A percentile compares a stretch with the other conserved stretches of the same genome.
These are phyloP conservation scores for Pichia cactophila DNA, from an alignment of 1,139 yeast genomes.

Conservation along the genomic window DNA sequence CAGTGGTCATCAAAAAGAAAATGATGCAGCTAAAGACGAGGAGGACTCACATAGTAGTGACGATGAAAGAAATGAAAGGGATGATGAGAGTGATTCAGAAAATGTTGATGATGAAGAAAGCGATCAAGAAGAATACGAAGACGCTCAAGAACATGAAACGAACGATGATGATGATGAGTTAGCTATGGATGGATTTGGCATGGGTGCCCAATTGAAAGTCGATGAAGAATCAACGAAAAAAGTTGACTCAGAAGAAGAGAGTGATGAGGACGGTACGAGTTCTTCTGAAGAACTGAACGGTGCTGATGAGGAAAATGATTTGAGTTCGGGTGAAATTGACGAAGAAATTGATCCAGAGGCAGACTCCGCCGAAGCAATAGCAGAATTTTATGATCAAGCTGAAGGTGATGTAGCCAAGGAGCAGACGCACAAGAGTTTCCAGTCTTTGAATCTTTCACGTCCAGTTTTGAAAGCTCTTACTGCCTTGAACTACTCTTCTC, in stretches of 20 bases:
- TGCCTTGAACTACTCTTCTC: slow-evolving; percentile 71
- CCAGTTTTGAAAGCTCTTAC: slow-evolving; percentile 81
- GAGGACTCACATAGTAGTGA: slow-evolving; percentile 29
- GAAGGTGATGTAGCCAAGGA: slow-evolving; percentile 40
- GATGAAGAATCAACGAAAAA: slow-evolving; percentile 14
- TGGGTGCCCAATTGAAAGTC: slow-evolving; percentile 39
- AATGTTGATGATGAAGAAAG: slow-evolving; percentile 28
- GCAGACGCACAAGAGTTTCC: slow-evolving; percentile 56
- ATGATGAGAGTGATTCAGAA: slow-evolving; percentile 20
- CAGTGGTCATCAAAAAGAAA: slow-evolving; percentile 19
- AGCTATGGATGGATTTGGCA: slow-evolving; percentile 69
- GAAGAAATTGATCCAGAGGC: slow-evolving; percentile 32
- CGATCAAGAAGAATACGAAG: slow-evolving; percentile 14
- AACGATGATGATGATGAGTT: slow-evolving; percentile 41
- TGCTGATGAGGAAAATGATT: slow-evolving; percentile 46
- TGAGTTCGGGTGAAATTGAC: slow-evolving; percentile 28
- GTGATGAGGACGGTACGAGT: slow-evolving; percentile 28
- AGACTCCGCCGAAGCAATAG: slow-evolving; percentile 67
- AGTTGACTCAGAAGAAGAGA: slow-evolving; percentile 28
- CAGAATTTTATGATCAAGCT: slow-evolving; percentile 56
- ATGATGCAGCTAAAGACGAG: slow-evolving; percentile 30
- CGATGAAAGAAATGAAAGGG: slow-evolving; percentile 17
- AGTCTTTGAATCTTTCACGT: slow-evolving; percentile 73
- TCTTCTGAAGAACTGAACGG: slow-evolving; percentile 38
- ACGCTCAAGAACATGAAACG: slow-evolving; percentile 27